These are phyloP conservation scores for Parathielavia hyrcaniae DNA, from an alignment of 495 filamentous ascomycete species.

Conservation along the genomic window DNA sequence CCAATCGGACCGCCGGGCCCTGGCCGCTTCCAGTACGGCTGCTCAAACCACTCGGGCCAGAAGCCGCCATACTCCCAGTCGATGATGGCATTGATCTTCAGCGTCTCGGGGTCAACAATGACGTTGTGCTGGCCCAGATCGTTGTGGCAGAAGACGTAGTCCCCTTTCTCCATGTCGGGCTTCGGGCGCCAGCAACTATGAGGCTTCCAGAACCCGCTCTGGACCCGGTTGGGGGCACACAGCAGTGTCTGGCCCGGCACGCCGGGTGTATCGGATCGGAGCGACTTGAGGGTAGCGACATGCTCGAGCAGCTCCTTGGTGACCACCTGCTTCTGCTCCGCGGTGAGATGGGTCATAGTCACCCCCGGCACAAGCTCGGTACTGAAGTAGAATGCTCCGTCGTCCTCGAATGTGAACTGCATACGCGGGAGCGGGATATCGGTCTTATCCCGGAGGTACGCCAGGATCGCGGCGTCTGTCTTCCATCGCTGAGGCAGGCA, in stretches of 20 bases:
- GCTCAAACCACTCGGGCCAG: conserved; percentile 13
- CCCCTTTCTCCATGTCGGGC: conserved; percentile 3
- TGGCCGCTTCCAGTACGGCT: conserved; percentile 12
- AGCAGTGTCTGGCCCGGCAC: conserved; percentile 13
- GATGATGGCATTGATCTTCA: conserved; percentile 15
- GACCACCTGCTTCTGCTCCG: conserved; percentile 9
- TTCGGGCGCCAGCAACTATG: too few relatives aligned
- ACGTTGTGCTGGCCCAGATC: conserved; percentile 17
- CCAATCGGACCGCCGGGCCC: conserved; percentile 11
- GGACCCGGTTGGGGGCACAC: too few relatives aligned
- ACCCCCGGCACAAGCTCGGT: conserved; percentile 16
- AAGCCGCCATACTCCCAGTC: conserved; percentile 21
- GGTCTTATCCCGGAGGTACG: conserved; percentile 8
- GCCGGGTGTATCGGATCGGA: conserved; percentile 13
- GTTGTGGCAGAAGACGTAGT: conserved; percentile 18
- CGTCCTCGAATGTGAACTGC: conserved; percentile 15
- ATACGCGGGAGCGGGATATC: conserved; percentile 12
- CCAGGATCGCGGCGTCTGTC: conserved; percentile 15
- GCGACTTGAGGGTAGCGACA: conserved; percentile 6
- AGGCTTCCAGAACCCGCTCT: too few relatives aligned
- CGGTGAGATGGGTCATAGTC: conserved; percentile 13
- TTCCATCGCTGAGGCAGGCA: too few relatives aligned
- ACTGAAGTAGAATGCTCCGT: conserved; percentile 16
- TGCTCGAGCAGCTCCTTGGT: conserved; percentile 10
- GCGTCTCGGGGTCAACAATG: conserved; percentile 15